These are phyloP conservation scores for Sungouiozyma intestinalis DNA, from an alignment of 805 yeast genomes.

Conservation along the genomic window DNA sequence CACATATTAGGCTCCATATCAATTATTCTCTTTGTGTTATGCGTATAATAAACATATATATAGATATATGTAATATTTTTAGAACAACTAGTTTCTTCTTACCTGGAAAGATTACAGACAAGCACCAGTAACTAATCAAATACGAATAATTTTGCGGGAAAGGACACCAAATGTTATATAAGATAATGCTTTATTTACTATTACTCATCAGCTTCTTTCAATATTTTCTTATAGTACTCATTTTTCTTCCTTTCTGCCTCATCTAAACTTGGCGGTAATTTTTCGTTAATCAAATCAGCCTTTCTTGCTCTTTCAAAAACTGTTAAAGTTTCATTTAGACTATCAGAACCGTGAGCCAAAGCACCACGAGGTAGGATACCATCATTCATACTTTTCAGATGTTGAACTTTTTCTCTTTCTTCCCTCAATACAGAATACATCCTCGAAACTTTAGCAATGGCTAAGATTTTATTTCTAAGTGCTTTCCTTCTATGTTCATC, in stretches of 20 bases:
- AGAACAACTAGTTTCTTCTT: no score
- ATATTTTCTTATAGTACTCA: constrained; percentile 29
- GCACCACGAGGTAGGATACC: constrained; percentile 84
- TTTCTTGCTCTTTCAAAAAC: constrained; percentile 75
- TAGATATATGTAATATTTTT: no score
- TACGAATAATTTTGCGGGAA: no score
- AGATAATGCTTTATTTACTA: no score
- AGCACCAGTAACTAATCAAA: no score
- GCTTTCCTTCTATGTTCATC: constrained; percentile 37
- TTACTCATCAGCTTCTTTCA: constrained; percentile 3
- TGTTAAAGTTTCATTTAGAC: constrained; percentile 54
- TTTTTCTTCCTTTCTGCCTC: constrained; percentile 39
- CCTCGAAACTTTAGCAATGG: constrained; percentile 91
- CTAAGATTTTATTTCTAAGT: constrained; percentile 77
- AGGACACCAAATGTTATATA: no score
- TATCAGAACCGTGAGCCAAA: constrained; percentile 71
- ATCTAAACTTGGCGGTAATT: constrained; percentile 70
- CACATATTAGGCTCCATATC: constrained; percentile 1
- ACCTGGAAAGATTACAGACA: no score
- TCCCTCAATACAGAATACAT: constrained; percentile 84
- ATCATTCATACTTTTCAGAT: constrained; percentile 59
- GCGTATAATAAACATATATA: no score
- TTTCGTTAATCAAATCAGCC: constrained; percentile 77
- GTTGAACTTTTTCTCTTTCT: constrained; percentile 78
- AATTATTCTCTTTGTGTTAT: background rate